Base-by-base conservation (phyloP, 495 filamentous ascomycete species). In the Podospora bellae-mahoneyi region DNA sequence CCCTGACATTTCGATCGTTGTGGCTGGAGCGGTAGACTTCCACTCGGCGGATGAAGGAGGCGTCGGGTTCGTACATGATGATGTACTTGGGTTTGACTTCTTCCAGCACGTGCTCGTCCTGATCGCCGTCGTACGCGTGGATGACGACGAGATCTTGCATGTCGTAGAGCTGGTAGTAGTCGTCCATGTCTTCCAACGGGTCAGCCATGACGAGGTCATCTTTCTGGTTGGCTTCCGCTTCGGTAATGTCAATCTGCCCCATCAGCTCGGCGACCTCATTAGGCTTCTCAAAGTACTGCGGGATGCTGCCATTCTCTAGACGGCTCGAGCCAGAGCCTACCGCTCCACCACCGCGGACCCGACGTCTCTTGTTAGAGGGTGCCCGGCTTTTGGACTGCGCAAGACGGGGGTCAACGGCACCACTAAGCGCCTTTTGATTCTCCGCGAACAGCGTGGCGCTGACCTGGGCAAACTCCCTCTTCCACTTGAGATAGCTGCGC, bases 1-100 rank as follows among this genome's bases (percentile, higher is more conserved):
- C 94, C 64, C 90, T 84, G 44, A 98, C 90, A 73, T 93, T 94
- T 34, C 93, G 83, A 73, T 96, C 91, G 44, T 87, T 89, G 76
- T 99, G 95, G 13, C 92, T 97, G 66, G 92, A 96, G 53, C 96
- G 89, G 78, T 98, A 99, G 5, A 97, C 94, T 73, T 99, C 95
- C 9, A 99, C 90, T 28, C 96, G 84, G 48, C 96, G 88, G 71
- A 97, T 96, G 77, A 99, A 99, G 4, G 93, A 87, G n/a, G 93
- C 86, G 72, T 97, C 94, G 19, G 96, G 93, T 75, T 97, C 94
- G 77, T 97, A 99, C 95, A 99, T 98, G 74, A 99, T 91, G 59
- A 99, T 92, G 78, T 97, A 98, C 54, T 91, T 88, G 1, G 95
- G 95, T 65, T 91, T 92, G 66, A 93, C 82, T 79, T 99, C 95